These are phyloP conservation scores for Pelargonium nanum DNA, from an alignment of 345 rosid genomes.

Conservation along the genomic window DNA sequence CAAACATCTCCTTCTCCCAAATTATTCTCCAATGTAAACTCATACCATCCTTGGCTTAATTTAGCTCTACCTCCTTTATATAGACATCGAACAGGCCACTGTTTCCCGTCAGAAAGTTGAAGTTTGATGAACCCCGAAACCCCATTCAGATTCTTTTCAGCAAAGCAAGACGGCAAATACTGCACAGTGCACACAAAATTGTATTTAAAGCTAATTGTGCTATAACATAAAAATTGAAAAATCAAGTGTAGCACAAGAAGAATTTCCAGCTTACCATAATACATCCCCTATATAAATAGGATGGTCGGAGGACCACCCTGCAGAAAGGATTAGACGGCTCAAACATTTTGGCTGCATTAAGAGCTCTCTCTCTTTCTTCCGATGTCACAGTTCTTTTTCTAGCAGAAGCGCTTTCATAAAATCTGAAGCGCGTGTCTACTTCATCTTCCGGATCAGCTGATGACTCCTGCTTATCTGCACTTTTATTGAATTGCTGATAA, in stretches of 20 bases:
- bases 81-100: conserved; percentile 87
- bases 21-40: conserved; percentile 68
- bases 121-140: conserved; percentile 76
- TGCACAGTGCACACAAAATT: no score
- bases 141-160: conserved; percentile 70
- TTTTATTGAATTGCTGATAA: conserved; percentile 2
- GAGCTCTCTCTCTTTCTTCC: conserved; percentile 23
- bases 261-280: conserved; percentile 13
- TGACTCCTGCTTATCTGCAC: conserved; percentile 9
- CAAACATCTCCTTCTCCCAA: conserved; percentile 91
- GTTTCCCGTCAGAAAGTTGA: conserved; percentile 61
- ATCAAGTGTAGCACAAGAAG: background rate
- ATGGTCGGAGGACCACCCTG: conserved; percentile 20
- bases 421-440: conserved; percentile 13
- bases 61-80: conserved; percentile 81
- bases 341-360: conserved; percentile 21
- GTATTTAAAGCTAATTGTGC: background rate
- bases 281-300: conserved; percentile 11
- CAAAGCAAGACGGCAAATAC: conserved; percentile 84
- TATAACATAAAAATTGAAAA: background rate
- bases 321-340: conserved; percentile 31
- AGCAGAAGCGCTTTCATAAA: conserved; percentile 19
- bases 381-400: conserved; percentile 18
- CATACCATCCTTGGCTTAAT: conserved; percentile 88
- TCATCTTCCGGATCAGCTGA: conserved; percentile 6